Evolutionary conservation across 306 rosid genomes (phyloP), one percentile per base, ranked within the genome.

Genomic region (apple (Malus domestica)): DNA sequence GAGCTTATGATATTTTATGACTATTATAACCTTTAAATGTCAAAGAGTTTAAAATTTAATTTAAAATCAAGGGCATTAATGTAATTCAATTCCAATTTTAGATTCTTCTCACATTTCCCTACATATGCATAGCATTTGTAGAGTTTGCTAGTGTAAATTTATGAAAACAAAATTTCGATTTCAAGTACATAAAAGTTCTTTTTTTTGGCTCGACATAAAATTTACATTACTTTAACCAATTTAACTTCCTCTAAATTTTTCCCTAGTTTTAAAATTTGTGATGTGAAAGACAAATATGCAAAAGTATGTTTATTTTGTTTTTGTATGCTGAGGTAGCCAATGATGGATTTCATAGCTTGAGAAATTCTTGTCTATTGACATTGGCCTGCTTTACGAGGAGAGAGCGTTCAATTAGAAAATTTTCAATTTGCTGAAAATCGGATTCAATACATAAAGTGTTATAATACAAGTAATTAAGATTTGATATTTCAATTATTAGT

Each of bases 391-490:
- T 52, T 22, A 55, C 52, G 27, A 35, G 14, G 23, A 25, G 62
- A 58, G 14, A 3, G 4, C 0, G 15, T 4, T 22, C 14, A 57
- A 38, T 38, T 38, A 38, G 9, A 38, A 35, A 38, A 1, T 7
- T 38, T 38, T 7, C 10, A 38, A 7, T 38, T 38, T 7, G 9
- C 2, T 1, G 2, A 7, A 38, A 38, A 38, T 35, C 2, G 0
- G 8, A 7, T 0, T 0, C 0, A 8, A 7, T 38, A 38, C 0
- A 38, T 38, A 38, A 38, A 7, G 0, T 6, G 0, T 38, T 0
- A 38, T 38, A 38, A 38, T 38, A 38, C 2, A 38, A 38, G 0
- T 38, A 7, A 8, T 38, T 38, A 0, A 38, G 0, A 38, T 38
- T 38, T 38, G 0, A 38, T 6, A 38, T 38, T 38, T 38, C 2